A percentile compares a stretch with the other conserved stretches of the same genome.
Conservation (phyloP, 2,329 filamentous ascomycete species). For the Torrubiellomyces zombiae region DNA sequence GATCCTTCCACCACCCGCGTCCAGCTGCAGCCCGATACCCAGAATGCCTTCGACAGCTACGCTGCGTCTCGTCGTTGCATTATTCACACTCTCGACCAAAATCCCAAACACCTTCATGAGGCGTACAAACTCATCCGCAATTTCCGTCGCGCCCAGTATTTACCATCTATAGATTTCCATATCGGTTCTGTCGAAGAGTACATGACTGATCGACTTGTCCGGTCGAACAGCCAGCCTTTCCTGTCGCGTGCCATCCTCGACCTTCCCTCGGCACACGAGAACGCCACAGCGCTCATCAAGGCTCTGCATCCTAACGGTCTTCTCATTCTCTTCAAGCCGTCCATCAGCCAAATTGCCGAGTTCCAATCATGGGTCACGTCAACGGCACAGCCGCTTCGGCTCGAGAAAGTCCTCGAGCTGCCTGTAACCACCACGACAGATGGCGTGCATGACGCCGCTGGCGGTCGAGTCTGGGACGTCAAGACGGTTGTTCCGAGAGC, state of each 20-base stretch:
- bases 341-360: conserved; percentile 59
- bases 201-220: conserved; percentile 33
- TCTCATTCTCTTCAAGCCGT: conserved; percentile 58
- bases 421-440: conserved; percentile 21
- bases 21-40: conserved; percentile 12
- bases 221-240: conserved; percentile 35
- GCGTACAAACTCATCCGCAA: conserved; percentile 48
- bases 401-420: conserved; percentile 45
- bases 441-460: conserved; percentile 27
- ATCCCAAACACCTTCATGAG: conserved; percentile 41
- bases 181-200: conserved; percentile 48
- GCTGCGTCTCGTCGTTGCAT: conserved; percentile 42
- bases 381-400: conserved; percentile 32
- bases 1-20: conserved; percentile 7
- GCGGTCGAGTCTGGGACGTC: conserved; percentile 48
- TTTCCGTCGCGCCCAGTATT: conserved; percentile 56
- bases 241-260: conserved; percentile 59
- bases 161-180: conserved; percentile 56
- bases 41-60: conserved; percentile 25
- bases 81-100: conserved; percentile 59
- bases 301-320: conserved; percentile 47
- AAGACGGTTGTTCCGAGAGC: conserved; percentile 23
- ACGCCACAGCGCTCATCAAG: conserved; percentile 27
- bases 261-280: conserved; percentile 44
- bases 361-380: conserved; percentile 33